Percentiles rank a stretch among this genome's conserved stretches.
Evolutionary conservation across 1,284 basidiomycete genomes (phyloP).

Genomic region (Trametes versicolor): DNA sequence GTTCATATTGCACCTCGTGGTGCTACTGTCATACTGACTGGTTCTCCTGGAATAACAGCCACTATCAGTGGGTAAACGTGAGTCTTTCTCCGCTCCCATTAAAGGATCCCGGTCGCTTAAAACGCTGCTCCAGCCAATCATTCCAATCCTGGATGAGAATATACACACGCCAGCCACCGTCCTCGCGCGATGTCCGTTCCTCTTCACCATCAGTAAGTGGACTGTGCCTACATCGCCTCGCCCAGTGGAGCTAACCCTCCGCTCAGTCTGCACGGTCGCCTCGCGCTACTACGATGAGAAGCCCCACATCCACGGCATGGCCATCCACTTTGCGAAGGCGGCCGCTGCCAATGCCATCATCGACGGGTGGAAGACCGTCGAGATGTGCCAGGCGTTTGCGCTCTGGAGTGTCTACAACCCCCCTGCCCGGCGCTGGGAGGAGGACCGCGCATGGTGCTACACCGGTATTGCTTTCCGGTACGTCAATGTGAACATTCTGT

Average conservation of each 20-base stretch:
- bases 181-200: slow-evolving; percentile 50
- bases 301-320: slow-evolving; percentile 47
- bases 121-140: slow-evolving; percentile 39
- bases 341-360: slow-evolving; percentile 47
- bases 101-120: slow-evolving; percentile 35
- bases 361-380: slow-evolving; percentile 49
- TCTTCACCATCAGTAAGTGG: slow-evolving; percentile 50
- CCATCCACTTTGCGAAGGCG: slow-evolving; percentile 50
- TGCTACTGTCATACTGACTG: slow-evolving; percentile 9
- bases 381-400: slow-evolving; percentile 48
- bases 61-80: slow-evolving; percentile 50
- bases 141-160: slow-evolving; percentile 49
- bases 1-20: slow-evolving; percentile 10
- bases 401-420: slow-evolving; percentile 45
- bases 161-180: slow-evolving; percentile 50
- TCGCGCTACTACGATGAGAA: slow-evolving; percentile 49
- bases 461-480: slow-evolving; percentile 45
- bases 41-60: slow-evolving; percentile 37
- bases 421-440: slow-evolving; percentile 47
- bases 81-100: slow-evolving; percentile 66
- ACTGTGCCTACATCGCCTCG: background rate
- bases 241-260: background rate
- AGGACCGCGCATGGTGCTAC: slow-evolving; percentile 48
- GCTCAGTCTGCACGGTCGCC: slow-evolving; percentile 49
- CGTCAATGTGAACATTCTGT: slow-evolving; percentile 1